Conservation (phyloP, 768 basidiomycete genomes). For the Sporobolomyces roseus region DNA sequence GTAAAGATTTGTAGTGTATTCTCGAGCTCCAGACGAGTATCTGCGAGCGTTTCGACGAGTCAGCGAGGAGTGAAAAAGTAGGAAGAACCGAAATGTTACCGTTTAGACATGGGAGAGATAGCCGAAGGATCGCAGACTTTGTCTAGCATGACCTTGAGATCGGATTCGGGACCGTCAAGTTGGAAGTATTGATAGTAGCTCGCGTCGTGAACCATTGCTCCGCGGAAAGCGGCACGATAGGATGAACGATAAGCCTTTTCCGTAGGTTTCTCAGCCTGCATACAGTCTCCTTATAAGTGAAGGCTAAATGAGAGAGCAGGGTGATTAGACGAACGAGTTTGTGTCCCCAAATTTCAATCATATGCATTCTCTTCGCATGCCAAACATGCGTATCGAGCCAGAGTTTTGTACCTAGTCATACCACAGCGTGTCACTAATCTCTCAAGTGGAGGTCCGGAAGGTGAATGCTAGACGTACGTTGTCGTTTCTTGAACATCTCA, state of each 20-base stretch:
- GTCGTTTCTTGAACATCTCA: slow-evolving; percentile 57
- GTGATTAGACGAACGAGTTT: slow-evolving; percentile 58
- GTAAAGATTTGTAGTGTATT: slow-evolving; percentile 66
- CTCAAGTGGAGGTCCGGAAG: no score
- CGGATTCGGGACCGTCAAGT: slow-evolving; percentile 22
- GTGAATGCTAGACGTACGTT: no score
- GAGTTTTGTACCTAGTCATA: slow-evolving; percentile 65
- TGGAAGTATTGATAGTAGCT: slow-evolving; percentile 62
- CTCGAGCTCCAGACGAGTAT: slow-evolving; percentile 63
- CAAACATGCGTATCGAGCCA: slow-evolving; percentile 97
- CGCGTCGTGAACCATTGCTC: slow-evolving; percentile 81
- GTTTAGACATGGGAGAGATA: slow-evolving; percentile 11
- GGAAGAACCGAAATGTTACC: slow-evolving; percentile 15
- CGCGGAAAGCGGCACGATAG: slow-evolving; percentile 78
- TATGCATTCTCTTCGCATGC: slow-evolving; percentile 95
- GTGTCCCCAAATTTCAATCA: slow-evolving; percentile 89
- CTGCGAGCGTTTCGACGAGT: slow-evolving; percentile 49
- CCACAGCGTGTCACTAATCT: no score
- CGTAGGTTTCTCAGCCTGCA: slow-evolving; percentile 74
- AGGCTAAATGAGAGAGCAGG: neutral
- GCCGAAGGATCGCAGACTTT: slow-evolving; percentile 25
- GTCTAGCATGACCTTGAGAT: slow-evolving; percentile 16
- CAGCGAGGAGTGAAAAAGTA: neutral
- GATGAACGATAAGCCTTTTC: slow-evolving; percentile 90
- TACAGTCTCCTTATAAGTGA: neutral